Conservation (phyloP, 2,329 filamentous ascomycete species). For the Colletotrichum liriopes region DNA sequence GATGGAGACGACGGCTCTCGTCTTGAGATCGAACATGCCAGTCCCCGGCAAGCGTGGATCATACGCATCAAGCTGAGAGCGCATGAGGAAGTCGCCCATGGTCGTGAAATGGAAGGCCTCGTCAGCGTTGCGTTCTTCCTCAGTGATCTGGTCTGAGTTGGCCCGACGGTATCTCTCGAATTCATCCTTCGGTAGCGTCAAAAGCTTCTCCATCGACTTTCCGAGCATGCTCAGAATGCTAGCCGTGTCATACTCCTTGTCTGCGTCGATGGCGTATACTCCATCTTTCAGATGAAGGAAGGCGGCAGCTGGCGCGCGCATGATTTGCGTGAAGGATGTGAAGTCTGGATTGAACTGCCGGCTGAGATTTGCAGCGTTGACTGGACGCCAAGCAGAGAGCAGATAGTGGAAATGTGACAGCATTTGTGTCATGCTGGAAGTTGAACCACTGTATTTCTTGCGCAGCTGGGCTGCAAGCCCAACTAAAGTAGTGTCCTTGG, state of each 20-base stretch:
- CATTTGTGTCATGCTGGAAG: constrained; percentile 93
- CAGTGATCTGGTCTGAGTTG: constrained; percentile 77
- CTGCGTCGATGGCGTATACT: constrained; percentile 93
- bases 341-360: constrained; percentile 74
- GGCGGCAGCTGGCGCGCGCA: constrained; percentile 81
- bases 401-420: constrained; percentile 94
- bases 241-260: constrained; percentile 89
- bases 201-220: constrained; percentile 95
- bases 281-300: constrained; percentile 89
- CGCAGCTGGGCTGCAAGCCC: constrained; percentile 75
- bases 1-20: constrained; percentile 90
- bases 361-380: constrained; percentile 79
- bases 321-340: constrained; percentile 80
- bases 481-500: constrained; percentile 82
- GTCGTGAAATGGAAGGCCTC: constrained; percentile 92
- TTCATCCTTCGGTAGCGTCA: constrained; percentile 86
- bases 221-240: constrained; percentile 94
- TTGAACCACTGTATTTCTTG: constrained; percentile 93
- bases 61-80: constrained; percentile 93
- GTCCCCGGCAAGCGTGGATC: constrained; percentile 89
- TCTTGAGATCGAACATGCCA: constrained; percentile 97
- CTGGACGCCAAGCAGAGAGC: constrained; percentile 84
- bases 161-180: constrained; percentile 87
- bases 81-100: constrained; percentile 90
- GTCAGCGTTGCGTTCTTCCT: constrained; percentile 79